Conservation (phyloP, 2,329 filamentous ascomycete species). For the Dactylellina leptospora region DNA sequence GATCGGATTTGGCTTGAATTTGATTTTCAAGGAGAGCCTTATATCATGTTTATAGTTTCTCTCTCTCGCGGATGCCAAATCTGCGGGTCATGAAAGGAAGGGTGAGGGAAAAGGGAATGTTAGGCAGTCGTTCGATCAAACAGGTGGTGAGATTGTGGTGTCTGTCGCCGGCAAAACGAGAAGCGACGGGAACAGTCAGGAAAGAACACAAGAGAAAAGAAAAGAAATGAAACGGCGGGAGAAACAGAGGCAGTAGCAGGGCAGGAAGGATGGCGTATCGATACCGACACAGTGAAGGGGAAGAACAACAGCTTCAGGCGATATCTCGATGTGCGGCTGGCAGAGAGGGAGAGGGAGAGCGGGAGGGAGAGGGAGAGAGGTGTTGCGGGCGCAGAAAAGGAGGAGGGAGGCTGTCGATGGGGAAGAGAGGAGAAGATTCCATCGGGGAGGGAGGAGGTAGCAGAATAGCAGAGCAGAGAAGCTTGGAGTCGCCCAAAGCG, state of each 20-base stretch:
- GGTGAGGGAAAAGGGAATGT: neutral
- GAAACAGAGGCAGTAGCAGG: no score
- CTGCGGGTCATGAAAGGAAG: neutral
- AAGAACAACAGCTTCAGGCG: no score
- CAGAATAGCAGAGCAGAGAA: neutral
- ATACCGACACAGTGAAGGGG: no score
- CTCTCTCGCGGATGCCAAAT: neutral
- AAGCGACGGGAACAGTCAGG: neutral
- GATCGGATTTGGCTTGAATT: neutral
- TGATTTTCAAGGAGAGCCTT: neutral
- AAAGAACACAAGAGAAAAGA: no score
- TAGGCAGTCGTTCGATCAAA: neutral
- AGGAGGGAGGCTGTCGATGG: neutral
- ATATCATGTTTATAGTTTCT: neutral
- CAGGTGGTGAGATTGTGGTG: slow-evolving; percentile 9
- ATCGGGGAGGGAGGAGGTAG: neutral
- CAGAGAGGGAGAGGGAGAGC: no score
- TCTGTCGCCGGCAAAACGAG: neutral
- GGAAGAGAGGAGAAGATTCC: neutral
- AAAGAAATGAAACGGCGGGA: no score
- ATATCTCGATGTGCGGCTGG: no score
- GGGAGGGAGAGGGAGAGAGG: no score
- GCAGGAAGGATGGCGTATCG: no score
- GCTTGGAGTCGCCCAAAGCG: no score
- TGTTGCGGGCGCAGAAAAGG: neutral